These are phyloP conservation scores for Vachellia pachyceras DNA, from an alignment of 306 rosid species.

Conservation along the genomic window DNA sequence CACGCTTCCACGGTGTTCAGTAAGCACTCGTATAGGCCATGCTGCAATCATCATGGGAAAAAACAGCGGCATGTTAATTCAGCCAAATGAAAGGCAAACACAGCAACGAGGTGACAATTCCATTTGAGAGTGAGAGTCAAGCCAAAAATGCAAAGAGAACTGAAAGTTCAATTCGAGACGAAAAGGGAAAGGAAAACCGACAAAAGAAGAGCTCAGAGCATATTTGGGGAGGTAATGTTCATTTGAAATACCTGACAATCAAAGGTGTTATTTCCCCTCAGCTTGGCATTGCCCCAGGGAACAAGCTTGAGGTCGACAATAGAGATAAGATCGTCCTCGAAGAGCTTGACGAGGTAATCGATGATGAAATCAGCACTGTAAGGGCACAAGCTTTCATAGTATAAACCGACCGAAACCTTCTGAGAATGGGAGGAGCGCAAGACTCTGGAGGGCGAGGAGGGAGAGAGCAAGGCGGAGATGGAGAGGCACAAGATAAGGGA, in stretches of 20 bases:
- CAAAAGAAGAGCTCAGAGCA: background rate
- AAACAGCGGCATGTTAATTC: background rate
- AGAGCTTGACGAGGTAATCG: constrained; percentile 66
- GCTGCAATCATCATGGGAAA: constrained; percentile 59
- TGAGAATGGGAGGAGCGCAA: constrained; percentile 47
- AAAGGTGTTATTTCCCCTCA: constrained; percentile 58
- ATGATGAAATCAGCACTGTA: constrained; percentile 69
- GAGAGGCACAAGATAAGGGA: constrained; percentile 34
- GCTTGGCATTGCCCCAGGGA: constrained; percentile 91
- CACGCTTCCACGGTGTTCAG: constrained; percentile 88
- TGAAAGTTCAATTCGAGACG: background rate
- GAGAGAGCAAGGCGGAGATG: constrained; percentile 38
- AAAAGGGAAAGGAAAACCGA: background rate
- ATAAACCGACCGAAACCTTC: constrained; percentile 69
- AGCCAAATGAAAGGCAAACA: background rate
- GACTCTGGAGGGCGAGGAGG: constrained; percentile 39
- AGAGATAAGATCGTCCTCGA: constrained; percentile 58
- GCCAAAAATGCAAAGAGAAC: background rate
- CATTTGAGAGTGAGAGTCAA: background rate
- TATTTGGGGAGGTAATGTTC: background rate
- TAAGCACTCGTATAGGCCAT: constrained; percentile 82
- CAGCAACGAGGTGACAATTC: background rate
- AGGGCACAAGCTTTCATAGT: constrained; percentile 90
- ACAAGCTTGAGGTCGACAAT: constrained; percentile 77
- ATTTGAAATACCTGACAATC: constrained; percentile 69